These are phyloP conservation scores for Berkeleyomyces rouxiae DNA, from an alignment of 2,329 filamentous ascomycete species.

Conservation along the genomic window DNA sequence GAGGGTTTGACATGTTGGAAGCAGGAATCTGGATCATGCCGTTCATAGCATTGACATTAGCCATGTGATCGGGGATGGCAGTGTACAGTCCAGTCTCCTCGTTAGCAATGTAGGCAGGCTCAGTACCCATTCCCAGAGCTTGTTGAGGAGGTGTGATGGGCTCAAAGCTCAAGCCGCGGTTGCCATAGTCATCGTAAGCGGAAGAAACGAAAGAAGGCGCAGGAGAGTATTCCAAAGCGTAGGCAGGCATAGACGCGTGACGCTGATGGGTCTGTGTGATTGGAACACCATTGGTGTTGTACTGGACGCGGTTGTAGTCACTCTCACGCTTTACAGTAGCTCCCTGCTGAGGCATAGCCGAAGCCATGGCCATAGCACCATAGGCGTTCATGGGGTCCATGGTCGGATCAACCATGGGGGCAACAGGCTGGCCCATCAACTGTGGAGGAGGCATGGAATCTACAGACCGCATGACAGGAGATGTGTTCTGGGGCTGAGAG, in stretches of 20 bases:
- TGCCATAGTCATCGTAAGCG: constrained; percentile 95
- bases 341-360: constrained; percentile 46
- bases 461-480: constrained; percentile 76
- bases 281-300: constrained; percentile 82
- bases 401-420: constrained; percentile 35
- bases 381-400: constrained; percentile 63
- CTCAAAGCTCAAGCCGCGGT: constrained; percentile 88
- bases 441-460: constrained; percentile 87
- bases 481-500: constrained; percentile 63
- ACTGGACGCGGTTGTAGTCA: constrained; percentile 67
- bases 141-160: constrained; percentile 93
- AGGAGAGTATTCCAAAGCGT: constrained; percentile 87
- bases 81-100: constrained; percentile 95
- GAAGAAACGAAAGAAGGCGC: constrained; percentile 98
- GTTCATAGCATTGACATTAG: constrained; percentile 57
- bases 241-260: constrained; percentile 96
- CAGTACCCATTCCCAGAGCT: constrained; percentile 59
- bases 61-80: constrained; percentile 74
- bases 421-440: constrained; percentile 51
- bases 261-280: constrained; percentile 72
- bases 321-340: constrained; percentile 68
- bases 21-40: constrained; percentile 82
- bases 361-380: constrained; percentile 52
- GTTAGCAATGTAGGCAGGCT: constrained; percentile 94
- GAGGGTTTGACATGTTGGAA: constrained; percentile 63